These are phyloP conservation scores for Mucor mucedo DNA, from an alignment of 371 early-diverging fungal species.

Conservation along the genomic window DNA sequence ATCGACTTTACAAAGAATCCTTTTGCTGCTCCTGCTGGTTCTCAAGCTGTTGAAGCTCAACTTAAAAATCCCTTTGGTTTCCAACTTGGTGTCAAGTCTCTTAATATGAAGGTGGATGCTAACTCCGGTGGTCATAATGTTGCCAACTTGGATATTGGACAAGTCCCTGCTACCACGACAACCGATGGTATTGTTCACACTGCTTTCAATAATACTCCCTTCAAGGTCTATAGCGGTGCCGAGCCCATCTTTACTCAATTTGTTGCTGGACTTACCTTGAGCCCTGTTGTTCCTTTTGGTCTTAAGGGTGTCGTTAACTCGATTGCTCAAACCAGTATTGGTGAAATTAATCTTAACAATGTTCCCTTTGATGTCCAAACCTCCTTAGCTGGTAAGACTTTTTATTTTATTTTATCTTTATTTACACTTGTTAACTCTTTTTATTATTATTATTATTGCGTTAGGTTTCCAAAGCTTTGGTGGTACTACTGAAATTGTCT, in stretches of 20 bases:
- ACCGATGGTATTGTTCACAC: slow-evolving; percentile 48
- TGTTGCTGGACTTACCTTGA: slow-evolving; percentile 45
- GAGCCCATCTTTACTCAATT: slow-evolving; percentile 54
- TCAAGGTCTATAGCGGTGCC: slow-evolving; percentile 56
- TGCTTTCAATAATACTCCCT: slow-evolving; percentile 53
- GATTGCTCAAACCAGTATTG: slow-evolving; percentile 57
- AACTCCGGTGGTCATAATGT: slow-evolving; percentile 40
- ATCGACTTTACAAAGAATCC: slow-evolving; percentile 61
- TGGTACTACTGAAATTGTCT: slow-evolving; percentile 47
- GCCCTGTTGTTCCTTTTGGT: slow-evolving; percentile 49
- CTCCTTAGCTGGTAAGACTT: slow-evolving; percentile 50
- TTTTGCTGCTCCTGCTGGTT: slow-evolving; percentile 54
- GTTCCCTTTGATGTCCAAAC: slow-evolving; percentile 56
- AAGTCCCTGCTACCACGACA: slow-evolving; percentile 51
- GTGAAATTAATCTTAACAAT: slow-evolving; percentile 51
- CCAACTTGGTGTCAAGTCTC: slow-evolving; percentile 56
- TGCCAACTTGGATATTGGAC: slow-evolving; percentile 55
- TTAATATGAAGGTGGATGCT: slow-evolving; percentile 54
- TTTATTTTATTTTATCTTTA: slow-evolving; percentile 9
- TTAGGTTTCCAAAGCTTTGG: slow-evolving; percentile 52
- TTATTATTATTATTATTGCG: neutral
- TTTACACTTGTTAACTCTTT: neutral
- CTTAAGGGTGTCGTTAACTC: slow-evolving; percentile 57
- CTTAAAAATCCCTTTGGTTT: slow-evolving; percentile 64
- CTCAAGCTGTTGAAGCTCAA: slow-evolving; percentile 54